Base-by-base conservation (phyloP, 202 grass and related monocot species). In the Eragrostis tef region DNA sequence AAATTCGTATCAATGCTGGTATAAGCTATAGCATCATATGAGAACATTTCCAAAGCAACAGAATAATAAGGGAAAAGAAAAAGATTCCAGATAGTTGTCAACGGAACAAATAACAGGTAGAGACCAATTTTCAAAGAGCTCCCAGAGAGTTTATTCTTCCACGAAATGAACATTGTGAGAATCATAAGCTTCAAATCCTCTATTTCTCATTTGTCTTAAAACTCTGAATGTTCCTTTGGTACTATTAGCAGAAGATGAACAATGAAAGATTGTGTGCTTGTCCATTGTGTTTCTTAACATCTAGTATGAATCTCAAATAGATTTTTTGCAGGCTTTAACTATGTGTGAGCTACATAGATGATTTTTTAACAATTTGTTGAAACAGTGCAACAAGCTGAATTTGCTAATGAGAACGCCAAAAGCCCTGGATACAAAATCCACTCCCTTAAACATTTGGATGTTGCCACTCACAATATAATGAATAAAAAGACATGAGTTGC, bases 81-180 rank as follows among this genome's bases (percentile, higher is more conserved):
- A 39, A 77, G 16, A 74, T 53, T 84, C 67, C 20, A 19, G 21
- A 61, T 34, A 84, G 9, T 43, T 36, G 22, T 48, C 54, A 51
- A 45, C 12, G 67, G 21, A 59, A 83, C 67, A 70, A 86, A 64
- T 11, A 73, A 77, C 29, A 80, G 29, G 34, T 47, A 47, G 21
- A 73, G 1, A 16, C 65, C 47, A 85, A n/a, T 34, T 64, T 22
- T 71, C 49, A 71, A 22, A 86, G 39, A 70, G 70, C 45, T 21
- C 78, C 12, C 31, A 19, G 64, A 51, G 46, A n/a, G n/a, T 24
- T 62, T 19, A 71, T 86, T 62, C 52, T 81, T 63, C 64, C 48
- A 83, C 14, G 14, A 58, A 72, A 66, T 58, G 17, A 65, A 74
- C 21, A 63, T 16, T 39, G 16, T 16, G 44, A 31, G 57, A 76